Evolutionary conservation across 2,329 filamentous ascomycete genomes (phyloP).

Genomic region (Microthyrium microscopicum): DNA sequence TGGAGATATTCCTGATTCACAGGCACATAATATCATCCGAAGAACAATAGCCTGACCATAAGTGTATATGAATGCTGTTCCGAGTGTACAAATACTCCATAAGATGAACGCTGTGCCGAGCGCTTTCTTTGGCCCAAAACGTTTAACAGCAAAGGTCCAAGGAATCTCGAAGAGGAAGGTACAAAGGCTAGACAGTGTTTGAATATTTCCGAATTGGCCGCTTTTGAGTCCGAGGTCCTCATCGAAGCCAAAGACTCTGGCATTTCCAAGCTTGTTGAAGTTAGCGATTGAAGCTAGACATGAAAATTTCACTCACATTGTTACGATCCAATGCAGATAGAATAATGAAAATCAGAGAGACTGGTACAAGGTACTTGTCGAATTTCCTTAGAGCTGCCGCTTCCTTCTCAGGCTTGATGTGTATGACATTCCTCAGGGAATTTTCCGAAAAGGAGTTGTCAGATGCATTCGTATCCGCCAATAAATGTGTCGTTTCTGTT

Average conservation of each 20-base stretch:
- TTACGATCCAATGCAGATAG: no score
- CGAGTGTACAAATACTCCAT: conserved; percentile 15
- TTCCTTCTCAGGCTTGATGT: conserved; percentile 10
- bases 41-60: conserved; percentile 14
- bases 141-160: conserved; percentile 14
- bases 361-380: conserved; percentile 6
- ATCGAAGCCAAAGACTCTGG: conserved; percentile 15
- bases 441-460: no score
- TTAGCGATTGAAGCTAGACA: neutral
- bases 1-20: conserved; percentile 16
- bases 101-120: conserved; percentile 12
- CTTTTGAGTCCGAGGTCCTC: conserved; percentile 17
- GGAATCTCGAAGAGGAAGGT: conserved; percentile 14
- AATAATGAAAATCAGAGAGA: no score
- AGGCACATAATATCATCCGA: conserved; percentile 15
- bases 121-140: conserved; percentile 12
- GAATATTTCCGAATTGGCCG: conserved; percentile 17
- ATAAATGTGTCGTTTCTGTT: no score
- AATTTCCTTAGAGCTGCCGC: conserved; percentile 9
- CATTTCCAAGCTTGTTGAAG: conserved; percentile 12
- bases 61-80: conserved; percentile 17
- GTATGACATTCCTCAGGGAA: no score
- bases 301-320: no score
- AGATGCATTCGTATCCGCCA: no score
- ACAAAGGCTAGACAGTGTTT: conserved; percentile 17